Evolutionary conservation across 1,284 basidiomycete genomes (phyloP), one percentile per base, ranked within the genome.

Genomic region (Hemileia vastatrix): DNA sequence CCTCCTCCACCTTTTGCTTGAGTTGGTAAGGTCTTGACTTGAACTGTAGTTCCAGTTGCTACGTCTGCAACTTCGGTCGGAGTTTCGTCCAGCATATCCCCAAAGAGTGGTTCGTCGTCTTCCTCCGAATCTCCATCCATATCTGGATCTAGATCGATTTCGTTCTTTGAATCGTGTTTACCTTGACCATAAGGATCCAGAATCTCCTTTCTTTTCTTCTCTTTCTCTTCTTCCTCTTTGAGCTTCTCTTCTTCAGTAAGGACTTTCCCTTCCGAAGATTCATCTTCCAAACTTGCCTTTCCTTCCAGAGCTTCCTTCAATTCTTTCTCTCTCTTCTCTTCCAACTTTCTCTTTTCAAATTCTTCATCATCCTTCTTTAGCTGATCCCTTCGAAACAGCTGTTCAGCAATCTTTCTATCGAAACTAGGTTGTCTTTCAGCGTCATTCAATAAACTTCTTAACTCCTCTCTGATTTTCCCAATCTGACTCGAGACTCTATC

Each of bases 1-100:
- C 70, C 67, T 3, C 65, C 58, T 2, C 68, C 68, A 33, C 66
- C 67, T 64, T 70, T 72, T 8, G 68, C 67, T 45, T 67, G 67
- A 8, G 67, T 53, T 2, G 71, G 71, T 6, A 73, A 64, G 8
- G 64, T 63, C 6, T 65, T 64, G 27, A 73, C 58, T 11, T 53
- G 65, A 57, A 72, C 45, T 9, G 47, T 51, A 3, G 50, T 55
- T 15, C 69, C 67, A 1, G 70, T 67, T 8, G 63, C 59, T 51
- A 48, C 65, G 55, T 70, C 71, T 32, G n/a, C n/a, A n/a, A n/a
- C n/a, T n/a, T n/a, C n/a, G n/a, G n/a, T n/a, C n/a, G n/a, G n/a
- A n/a, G n/a, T 40, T 40, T 40, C 36, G 36, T 40, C 36, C 15
- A 40, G 15, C 36, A 40, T 40, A 15, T 40, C 36, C 8, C 36